These are phyloP conservation scores for Tetrapisispora iriomotensis DNA, from an alignment of 805 yeast genomes.

Conservation along the genomic window DNA sequence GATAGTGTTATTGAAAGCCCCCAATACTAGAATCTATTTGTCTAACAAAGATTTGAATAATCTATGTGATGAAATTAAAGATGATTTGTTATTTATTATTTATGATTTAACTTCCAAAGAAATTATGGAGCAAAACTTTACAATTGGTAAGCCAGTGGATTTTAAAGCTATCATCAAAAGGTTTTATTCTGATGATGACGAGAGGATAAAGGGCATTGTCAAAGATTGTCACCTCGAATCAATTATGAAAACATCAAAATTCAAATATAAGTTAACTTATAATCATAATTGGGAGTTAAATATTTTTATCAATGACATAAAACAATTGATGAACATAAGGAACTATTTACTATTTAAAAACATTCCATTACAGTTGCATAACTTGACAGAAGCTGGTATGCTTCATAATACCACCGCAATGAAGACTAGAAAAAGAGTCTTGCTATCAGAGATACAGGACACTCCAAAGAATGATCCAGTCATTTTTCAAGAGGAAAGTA, in stretches of 20 bases:
- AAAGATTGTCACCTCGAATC: constrained; percentile 13
- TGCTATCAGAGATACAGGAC: constrained; percentile 16
- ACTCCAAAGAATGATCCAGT: constrained; percentile 4
- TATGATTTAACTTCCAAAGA: constrained; percentile 22
- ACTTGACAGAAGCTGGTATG: not conserved
- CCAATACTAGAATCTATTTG: constrained; percentile 19
- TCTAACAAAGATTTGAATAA: constrained; percentile 24
- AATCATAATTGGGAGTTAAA: constrained; percentile 25
- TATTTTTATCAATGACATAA: constrained; percentile 20
- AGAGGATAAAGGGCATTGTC: not conserved
- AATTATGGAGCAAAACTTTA: constrained; percentile 15
- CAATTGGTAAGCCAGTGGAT: constrained; percentile 19
- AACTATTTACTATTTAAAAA: constrained; percentile 15
- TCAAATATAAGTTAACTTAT: constrained; percentile 20
- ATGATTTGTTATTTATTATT: constrained; percentile 19
- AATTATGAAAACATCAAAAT: constrained; percentile 20
- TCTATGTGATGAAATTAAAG: constrained; percentile 19
- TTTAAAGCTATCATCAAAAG: constrained; percentile 11
- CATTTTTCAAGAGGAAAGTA: constrained; percentile 7
- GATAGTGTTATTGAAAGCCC: constrained; percentile 25
- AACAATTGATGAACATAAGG: constrained; percentile 18
- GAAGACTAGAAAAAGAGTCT: constrained; percentile 7
- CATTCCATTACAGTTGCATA: not conserved
- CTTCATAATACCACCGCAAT: not conserved
- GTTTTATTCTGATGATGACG: constrained; percentile 4